Evolutionary conservation across 2,329 filamentous ascomycete genomes (phyloP), one percentile per base, ranked within the genome.

Genomic region (Pseudopithomyces maydicus): DNA sequence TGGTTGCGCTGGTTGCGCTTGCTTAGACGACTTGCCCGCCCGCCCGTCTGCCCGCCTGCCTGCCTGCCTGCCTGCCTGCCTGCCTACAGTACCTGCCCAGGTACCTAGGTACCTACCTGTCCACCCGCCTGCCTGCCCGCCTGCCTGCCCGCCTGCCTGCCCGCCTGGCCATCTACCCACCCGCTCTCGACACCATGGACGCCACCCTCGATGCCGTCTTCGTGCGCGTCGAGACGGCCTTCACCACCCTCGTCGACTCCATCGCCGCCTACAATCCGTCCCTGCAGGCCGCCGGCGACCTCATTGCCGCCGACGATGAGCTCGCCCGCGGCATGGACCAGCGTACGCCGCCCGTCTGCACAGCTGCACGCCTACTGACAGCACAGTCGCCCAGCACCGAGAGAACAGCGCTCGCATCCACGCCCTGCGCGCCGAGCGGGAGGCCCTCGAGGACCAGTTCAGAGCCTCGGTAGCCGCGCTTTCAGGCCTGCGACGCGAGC

Each of bases 221-320:
- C 58, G 72, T 78, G 62, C 76, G 79, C 57, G 70, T 82, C 42
- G 79, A 82, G 55, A 71, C 73, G 51, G 79, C 79, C 5, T 80
- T 96, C 19, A 83, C 84, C 12, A 86, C 80, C 26, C 81, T 96
- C 33, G 88, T 92, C 65, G 90, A 92, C 72, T 93, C 90, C 0
- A 89, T 96, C 60, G 84, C 90, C 6, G 90, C 91, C 62, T 94
- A 93, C 77, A 91, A 92, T 68, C 91, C 91, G 0, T 90, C 89
- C 6, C 79, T 85, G 4, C 76, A 81, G 35, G 85, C 88, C 23
- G 90, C 89, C 6, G 80, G 85, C 55, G 89, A 92, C 61, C 85
- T 96, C 10, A 80, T 90, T 17, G 80, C 82, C 7, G 91, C 90
- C 22, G 90, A 96, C 70, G 80, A 82, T 41, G 85, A 88, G 57